Percentiles rank a stretch among this genome's conserved stretches.
Conservation (phyloP, 805 yeast genomes). For the Candida methanosorbosa region DNA sequence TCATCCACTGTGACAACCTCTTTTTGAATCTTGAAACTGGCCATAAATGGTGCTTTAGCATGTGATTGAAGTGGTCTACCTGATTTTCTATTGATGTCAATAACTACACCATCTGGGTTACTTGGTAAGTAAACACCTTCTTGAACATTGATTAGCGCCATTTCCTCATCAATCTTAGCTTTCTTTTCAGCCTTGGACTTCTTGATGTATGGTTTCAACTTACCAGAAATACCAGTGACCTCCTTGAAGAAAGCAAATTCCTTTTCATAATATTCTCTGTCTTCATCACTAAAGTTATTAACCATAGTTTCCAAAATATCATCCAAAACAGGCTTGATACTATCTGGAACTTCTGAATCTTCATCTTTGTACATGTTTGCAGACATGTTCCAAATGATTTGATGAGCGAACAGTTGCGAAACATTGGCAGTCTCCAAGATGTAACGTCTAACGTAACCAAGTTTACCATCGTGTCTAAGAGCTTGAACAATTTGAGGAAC, state of each 20-base stretch:
- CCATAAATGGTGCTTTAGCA: constrained; percentile 98
- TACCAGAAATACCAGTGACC: constrained; percentile 91
- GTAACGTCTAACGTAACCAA: constrained; percentile 82
- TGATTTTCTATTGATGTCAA: constrained; percentile 84
- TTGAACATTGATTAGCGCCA: constrained; percentile 64
- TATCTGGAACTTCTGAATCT: constrained; percentile 72
- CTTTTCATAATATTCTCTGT: constrained; percentile 59
- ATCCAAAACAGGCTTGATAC: constrained; percentile 77
- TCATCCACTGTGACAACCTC: constrained; percentile 35
- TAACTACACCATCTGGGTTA: constrained; percentile 91
- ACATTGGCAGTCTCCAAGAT: constrained; percentile 89
- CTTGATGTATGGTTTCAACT: constrained; percentile 88
- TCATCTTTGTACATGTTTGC: constrained; percentile 92
- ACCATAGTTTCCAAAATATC: constrained; percentile 60
- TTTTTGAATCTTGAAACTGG: constrained; percentile 78
- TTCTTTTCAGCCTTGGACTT: constrained; percentile 95
- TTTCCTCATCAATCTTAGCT: constrained; percentile 91
- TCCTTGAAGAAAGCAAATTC: constrained; percentile 88
- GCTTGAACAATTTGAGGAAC: constrained; percentile 98
- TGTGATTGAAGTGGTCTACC: constrained; percentile 96
- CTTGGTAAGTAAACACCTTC: constrained; percentile 90
- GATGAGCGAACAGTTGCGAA: constrained; percentile 90
- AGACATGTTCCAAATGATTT: constrained; percentile 94
- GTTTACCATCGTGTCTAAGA: constrained; percentile 60
- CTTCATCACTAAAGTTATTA: constrained; percentile 48